A percentile compares a stretch with the other conserved stretches of the same genome.
Conservation (phyloP, 2,329 filamentous ascomycete species). For the Ascochyta viciae-villosae region DNA sequence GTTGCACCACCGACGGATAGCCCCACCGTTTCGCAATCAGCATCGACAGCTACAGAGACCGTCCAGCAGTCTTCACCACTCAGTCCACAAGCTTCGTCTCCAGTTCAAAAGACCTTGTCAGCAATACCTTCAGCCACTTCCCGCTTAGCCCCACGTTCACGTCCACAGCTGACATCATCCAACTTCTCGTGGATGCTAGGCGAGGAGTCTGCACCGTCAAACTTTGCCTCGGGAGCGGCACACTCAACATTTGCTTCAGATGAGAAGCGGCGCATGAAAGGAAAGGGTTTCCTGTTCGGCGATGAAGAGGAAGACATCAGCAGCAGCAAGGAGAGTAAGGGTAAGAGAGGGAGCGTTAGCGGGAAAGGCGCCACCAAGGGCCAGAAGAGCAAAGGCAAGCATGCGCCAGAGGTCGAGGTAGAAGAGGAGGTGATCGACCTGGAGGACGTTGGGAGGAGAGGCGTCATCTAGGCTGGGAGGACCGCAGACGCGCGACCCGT, state of each 20-base stretch:
- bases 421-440: slow-evolving; percentile 49
- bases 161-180: slow-evolving; percentile 74
- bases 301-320: slow-evolving; percentile 49
- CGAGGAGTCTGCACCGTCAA: slow-evolving; percentile 43
- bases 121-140: slow-evolving; percentile 23
- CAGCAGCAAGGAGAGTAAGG: slow-evolving; percentile 25
- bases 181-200: slow-evolving; percentile 80
- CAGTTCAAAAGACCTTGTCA: slow-evolving; percentile 17
- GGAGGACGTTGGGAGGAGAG: slow-evolving; percentile 43
- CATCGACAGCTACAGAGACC: slow-evolving; percentile 6
- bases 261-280: slow-evolving; percentile 46
- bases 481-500: background rate
- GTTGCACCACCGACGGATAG: slow-evolving; percentile 31
- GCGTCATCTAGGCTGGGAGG: slow-evolving; percentile 29
- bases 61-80: slow-evolving; percentile 14
- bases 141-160: slow-evolving; percentile 53
- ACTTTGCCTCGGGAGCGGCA: slow-evolving; percentile 44
- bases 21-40: slow-evolving; percentile 10
- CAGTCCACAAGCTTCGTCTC: slow-evolving; percentile 26
- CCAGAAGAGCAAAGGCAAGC: slow-evolving; percentile 30
- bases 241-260: slow-evolving; percentile 46
- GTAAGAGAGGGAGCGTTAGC: slow-evolving; percentile 29
- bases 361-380: slow-evolving; percentile 27
- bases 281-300: slow-evolving; percentile 51
- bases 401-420: slow-evolving; percentile 35